Evolutionary conservation across 345 rosid genomes (phyloP).

Genomic region (Physaria fendleri): DNA sequence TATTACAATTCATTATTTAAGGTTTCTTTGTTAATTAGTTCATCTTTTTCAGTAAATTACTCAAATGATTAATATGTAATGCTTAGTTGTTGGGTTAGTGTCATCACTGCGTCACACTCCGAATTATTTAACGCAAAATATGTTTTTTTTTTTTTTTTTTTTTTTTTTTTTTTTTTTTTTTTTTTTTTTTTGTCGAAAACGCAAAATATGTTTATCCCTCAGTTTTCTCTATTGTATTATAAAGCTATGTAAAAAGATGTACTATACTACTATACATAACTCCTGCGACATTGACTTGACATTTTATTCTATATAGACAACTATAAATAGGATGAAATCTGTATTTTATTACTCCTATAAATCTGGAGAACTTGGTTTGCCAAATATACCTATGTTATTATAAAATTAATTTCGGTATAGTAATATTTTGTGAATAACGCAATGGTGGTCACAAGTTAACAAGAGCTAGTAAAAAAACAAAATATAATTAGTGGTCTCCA

Average conservation of each 20-base stretch:
- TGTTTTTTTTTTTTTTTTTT: too few species aligned
- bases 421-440: background rate
- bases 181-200: too few species aligned
- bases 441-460: slow-evolving; percentile 12
- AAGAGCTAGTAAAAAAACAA: slow-evolving; percentile 11
- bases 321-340: background rate
- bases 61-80: background rate
- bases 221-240: background rate
- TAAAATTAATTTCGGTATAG: background rate
- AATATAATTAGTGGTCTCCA: slow-evolving; percentile 17
- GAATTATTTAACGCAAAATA: background rate
- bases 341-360: slow-evolving; percentile 22
- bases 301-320: background rate
- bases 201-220: too few species aligned
- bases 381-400: slow-evolving; percentile 8
- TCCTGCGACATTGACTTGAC: slow-evolving; percentile 21
- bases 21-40: too few species aligned
- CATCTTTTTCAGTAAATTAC: too few species aligned
- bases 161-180: too few species aligned
- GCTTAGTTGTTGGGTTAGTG: background rate
- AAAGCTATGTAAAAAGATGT: background rate
- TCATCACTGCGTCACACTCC: background rate
- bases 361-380: slow-evolving; percentile 22
- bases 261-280: background rate
- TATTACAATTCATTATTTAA: background rate